Base-by-base conservation (phyloP, 1,284 basidiomycete species). In the Inonotus obliquus region DNA sequence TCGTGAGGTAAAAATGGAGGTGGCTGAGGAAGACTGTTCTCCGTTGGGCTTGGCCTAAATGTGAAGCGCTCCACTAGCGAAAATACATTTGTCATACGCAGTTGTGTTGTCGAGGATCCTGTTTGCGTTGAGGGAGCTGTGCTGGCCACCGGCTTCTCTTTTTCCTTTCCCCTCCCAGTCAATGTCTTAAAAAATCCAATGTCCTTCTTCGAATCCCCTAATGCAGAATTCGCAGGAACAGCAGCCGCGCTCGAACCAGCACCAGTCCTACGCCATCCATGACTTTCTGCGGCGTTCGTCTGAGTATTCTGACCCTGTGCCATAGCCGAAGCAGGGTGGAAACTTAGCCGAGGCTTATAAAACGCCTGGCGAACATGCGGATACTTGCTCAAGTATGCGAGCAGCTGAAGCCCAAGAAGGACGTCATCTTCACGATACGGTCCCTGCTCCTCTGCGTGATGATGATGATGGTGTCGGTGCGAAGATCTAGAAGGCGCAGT, bases 301-400 rank as follows among this genome's bases (percentile, higher is more conserved):
- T 56, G 21, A 27, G 54, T 38, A 61, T 61, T 38, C 60, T 55
- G 53, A 4, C 54, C 59, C 35, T 60, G 59, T 3, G 59, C 45
- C 60, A 76, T 74, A 4, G 79, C 77, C 39, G 79, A 82, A 3
- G 86, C 89, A 0, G 89, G 89, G 68, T 91, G 89, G 72, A 91
- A 91, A 17, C 84, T 82, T 21, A 78, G 70, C 0, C 92, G 82
- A 0, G 86, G 86, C 71, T 92, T 91, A 74, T 98, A 98, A 73
- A 99, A 98, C 5, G 95, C 92, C 67, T 95, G 89, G n/a, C 96
- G 82, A 2, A 99, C 96, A 74, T 99, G 96, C 0, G 96, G 94
- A 72, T 99, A 99, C 74, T 99, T 99, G 76, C 92, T 95, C 23
- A 99, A 80, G 70, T 99, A 99, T 6, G 97, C 97, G 0, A 99